Percentiles rank a stretch among this genome's conserved stretches.
phyloP scores from a whole-genome alignment of 2,329 filamentous ascomycete genomes.

The Sordariomycetes sp. region DNA sequence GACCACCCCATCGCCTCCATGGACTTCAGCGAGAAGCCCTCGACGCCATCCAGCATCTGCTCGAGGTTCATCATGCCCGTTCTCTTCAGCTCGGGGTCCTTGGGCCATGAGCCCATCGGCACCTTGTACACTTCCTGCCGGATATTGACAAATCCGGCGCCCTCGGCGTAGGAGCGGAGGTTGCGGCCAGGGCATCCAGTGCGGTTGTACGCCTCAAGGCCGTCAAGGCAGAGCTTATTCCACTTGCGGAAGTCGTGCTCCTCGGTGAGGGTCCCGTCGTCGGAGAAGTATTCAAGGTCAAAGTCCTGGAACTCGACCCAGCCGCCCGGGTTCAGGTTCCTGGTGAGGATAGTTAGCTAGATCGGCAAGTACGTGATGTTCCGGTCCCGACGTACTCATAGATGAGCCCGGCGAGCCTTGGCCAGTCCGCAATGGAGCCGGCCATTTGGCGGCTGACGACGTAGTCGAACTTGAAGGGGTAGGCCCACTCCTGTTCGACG shows the following conservation, averaged over 20 bases:
- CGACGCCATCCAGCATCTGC: slow-evolving; percentile 9
- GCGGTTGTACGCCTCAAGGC: slow-evolving; percentile 10
- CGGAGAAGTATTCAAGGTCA: slow-evolving; percentile 15
- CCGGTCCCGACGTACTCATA: slow-evolving; percentile 21
- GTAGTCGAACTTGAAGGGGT: slow-evolving; percentile 41
- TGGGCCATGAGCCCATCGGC: slow-evolving; percentile 41
- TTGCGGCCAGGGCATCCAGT: slow-evolving; percentile 15
- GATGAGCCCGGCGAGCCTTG: slow-evolving; percentile 28
- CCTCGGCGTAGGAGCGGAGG: slow-evolving; percentile 8
- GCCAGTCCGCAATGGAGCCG: slow-evolving; percentile 43
- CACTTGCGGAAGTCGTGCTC: slow-evolving; percentile 11
- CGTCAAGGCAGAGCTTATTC: slow-evolving; percentile 11
- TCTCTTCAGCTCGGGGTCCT: slow-evolving; percentile 20
- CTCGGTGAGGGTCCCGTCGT: slow-evolving; percentile 13
- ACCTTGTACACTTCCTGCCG: slow-evolving; percentile 34
- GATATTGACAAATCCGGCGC: slow-evolving; percentile 33
- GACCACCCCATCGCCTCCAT: slow-evolving; percentile 15
- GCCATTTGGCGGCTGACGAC: slow-evolving; percentile 45
- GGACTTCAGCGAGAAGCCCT: slow-evolving; percentile 12
- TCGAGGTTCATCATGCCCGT: slow-evolving; percentile 8
- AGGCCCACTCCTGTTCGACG: slow-evolving; percentile 41
- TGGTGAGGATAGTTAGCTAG: slow-evolving; percentile 9
- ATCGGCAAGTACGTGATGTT: no score
- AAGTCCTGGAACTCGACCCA: slow-evolving; percentile 44
- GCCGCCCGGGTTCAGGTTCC: slow-evolving; percentile 37